Percentiles rank a stretch among this genome's conserved stretches.
phyloP scores from a whole-genome alignment of 2,329 filamentous ascomycete species.

The Paecilomyces dactylethromorphus region DNA sequence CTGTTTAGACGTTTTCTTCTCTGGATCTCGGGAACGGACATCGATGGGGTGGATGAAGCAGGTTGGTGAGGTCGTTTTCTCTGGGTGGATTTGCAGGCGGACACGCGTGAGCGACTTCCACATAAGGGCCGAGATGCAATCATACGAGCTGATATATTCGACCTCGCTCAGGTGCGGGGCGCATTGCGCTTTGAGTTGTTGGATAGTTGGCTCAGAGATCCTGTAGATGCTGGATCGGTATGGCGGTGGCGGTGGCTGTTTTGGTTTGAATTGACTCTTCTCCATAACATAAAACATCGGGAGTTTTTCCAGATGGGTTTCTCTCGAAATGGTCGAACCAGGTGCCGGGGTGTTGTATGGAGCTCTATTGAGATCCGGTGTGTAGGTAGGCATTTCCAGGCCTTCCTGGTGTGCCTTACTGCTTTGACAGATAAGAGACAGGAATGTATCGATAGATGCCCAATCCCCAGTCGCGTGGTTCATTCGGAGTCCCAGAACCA shows the following conservation, averaged over 20 bases:
- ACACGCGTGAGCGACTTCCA: slow-evolving; percentile 17
- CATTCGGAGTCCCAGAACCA: slow-evolving; percentile 12
- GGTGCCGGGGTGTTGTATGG: slow-evolving; percentile 9
- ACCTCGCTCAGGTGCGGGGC: slow-evolving; percentile 2
- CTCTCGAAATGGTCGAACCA: not conserved
- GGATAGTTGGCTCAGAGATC: not conserved
- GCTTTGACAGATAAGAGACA: slow-evolving; percentile 8
- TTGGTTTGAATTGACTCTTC: not conserved
- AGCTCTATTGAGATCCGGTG: slow-evolving; percentile 11
- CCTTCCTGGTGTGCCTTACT: slow-evolving; percentile 11
- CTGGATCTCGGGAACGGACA: slow-evolving; percentile 14
- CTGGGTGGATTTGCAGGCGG: slow-evolving; percentile 11
- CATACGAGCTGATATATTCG: slow-evolving; percentile 17
- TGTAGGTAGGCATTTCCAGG: slow-evolving; percentile 9
- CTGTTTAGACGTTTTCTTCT: slow-evolving; percentile 9
- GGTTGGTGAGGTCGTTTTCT: slow-evolving; percentile 5
- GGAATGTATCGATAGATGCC: slow-evolving; percentile 14
- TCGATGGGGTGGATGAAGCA: slow-evolving; percentile 15
- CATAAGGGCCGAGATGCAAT: slow-evolving; percentile 17
- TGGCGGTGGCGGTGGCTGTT: not conserved
- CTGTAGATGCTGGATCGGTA: not conserved
- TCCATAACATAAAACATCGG: not conserved
- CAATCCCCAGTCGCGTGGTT: slow-evolving; percentile 18
- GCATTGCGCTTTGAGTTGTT: slow-evolving; percentile 12
- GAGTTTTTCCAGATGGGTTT: not conserved